Evolutionary conservation across 352 stramenopile genomes (phyloP), one percentile per base, ranked within the genome.

Genomic region (Globisporangium polare): DNA sequence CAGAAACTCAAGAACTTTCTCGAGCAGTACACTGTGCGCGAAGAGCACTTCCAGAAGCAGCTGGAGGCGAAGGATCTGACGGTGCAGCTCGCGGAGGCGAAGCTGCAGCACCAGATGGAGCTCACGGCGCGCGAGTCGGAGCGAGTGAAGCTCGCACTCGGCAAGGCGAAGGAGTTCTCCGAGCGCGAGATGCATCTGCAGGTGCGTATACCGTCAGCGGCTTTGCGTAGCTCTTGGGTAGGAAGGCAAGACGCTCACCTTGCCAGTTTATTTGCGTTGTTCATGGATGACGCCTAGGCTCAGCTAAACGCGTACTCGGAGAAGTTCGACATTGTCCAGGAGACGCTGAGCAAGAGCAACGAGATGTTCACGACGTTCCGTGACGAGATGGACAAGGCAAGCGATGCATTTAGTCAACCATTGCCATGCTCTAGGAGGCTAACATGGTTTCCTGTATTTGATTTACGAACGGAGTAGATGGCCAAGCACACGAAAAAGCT

Each of bases 261-360:
- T 55, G 3, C 24, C 33, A 4, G 18, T 5, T 41, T 35, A 9
- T 37, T 15, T 45, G 6, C 29, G 26, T 0, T 17, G 33, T 1
- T 13, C 45, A 37, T 37, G 1, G 18, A 37, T 41, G 49, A 18
- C 4, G 20, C n/a, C 5, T 59, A 88, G 75, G 42, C 62, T 5
- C 84, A 95, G 71, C 63, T 95, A 26, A 88, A 79, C 54, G 78
- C 81, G 29, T 95, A 95, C 73, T 92, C 81, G 26, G 83, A 93
- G 41, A 94, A 94, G 68, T 94, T 94, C 54, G 83, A 92, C 37
- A 71, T 87, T 9, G 84, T 94, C 7, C 84, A 95, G 64, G 83
- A 95, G 46, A 95, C 84, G 9, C 75, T 95, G 10, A 78, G 74
- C 18, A 92, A 94, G 61, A 95, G 84, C 69, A 93, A 95, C 58